Base-by-base conservation (phyloP, 176 grass and related monocot genomes). In the barley (Hordeum vulgare) region DNA sequence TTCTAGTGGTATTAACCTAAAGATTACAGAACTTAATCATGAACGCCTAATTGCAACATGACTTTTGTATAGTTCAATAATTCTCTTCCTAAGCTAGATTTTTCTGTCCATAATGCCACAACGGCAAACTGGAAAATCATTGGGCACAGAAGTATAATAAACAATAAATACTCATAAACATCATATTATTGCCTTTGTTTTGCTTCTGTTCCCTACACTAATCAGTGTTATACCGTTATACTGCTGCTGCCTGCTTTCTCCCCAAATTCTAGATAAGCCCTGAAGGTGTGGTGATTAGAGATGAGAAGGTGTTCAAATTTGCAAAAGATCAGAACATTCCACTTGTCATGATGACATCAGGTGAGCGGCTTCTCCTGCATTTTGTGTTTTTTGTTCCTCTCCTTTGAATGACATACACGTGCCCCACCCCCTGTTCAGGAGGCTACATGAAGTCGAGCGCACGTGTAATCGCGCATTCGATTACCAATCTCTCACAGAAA, bases 391-490 rank as follows among this genome's bases (percentile, higher is more conserved):
- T 65, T 72, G 18, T 7, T 1, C 56, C 13, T 74, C 15, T 49
- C 41, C 24, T 74, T 8, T 14, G 4, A 10, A 83, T 26, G 5
- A 7, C 31, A 25, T 18, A 7, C 18, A 42, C 20, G 3, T 49
- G 23, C 4, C 28, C 34, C 21, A 58, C 28, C 59, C 13, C 42
- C 56, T 45, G 67, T 21, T 91, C 78, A 95, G 96, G 96, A 68
- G 96, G 96, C 45, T 98, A 95, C 74, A 98, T 98, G 96, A 98
- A 95, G 89, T 95, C 89, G 3, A 98, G 90, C 14, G 92, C 96
- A 26, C 86, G 93, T 33, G 91, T 93, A 35, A 95, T 95, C 5
- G 89, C 96, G 3, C 91, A 98, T 80, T 95, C 96, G 0, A 88
- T 95, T 9, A 88, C 91, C 75, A 98, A 98, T 90, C 90, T 98